These are phyloP conservation scores for Trichosporon asahii DNA, from an alignment of 1,284 basidiomycete genomes.

Conservation along the genomic window DNA sequence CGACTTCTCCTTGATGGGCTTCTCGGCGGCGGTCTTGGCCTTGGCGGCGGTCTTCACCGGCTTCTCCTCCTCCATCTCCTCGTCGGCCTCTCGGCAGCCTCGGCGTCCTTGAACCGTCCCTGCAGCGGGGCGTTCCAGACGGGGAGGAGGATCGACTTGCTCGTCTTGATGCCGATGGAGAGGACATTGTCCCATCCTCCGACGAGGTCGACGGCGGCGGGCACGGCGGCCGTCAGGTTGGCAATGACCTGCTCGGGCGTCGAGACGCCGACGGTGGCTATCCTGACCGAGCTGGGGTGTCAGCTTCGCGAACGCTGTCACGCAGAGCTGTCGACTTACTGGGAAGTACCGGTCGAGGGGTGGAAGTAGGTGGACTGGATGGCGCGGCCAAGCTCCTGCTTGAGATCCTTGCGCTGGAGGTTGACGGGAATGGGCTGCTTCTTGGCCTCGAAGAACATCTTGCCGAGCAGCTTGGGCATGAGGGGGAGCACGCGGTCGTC, in stretches of 20 bases:
- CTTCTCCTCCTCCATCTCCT: conserved; percentile 23
- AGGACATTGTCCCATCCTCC: conserved; percentile 91
- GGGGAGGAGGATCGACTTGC: conserved; percentile 75
- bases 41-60: not conserved
- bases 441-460: conserved; percentile 88
- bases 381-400: conserved; percentile 82
- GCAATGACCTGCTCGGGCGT: conserved; percentile 65
- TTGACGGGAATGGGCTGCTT: conserved; percentile 96
- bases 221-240: conserved; percentile 76
- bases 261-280: conserved; percentile 68
- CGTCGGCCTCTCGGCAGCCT: conserved; percentile 1
- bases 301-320: not conserved
- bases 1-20: conserved; percentile 6
- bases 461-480: conserved; percentile 81
- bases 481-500: conserved; percentile 86
- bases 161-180: conserved; percentile 86
- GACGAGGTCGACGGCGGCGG: conserved; percentile 67
- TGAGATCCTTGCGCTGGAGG: conserved; percentile 78
- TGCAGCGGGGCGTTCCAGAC: conserved; percentile 72
- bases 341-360: conserved; percentile 85
- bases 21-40: conserved; percentile 2
- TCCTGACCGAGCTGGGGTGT: conserved; percentile 70
- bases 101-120: conserved; percentile 47
- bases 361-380: conserved; percentile 91
- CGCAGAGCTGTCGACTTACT: conserved; percentile 57